phyloP scores from a whole-genome alignment of 2,329 filamentous ascomycete species.

The Cladosporium sp. region DNA sequence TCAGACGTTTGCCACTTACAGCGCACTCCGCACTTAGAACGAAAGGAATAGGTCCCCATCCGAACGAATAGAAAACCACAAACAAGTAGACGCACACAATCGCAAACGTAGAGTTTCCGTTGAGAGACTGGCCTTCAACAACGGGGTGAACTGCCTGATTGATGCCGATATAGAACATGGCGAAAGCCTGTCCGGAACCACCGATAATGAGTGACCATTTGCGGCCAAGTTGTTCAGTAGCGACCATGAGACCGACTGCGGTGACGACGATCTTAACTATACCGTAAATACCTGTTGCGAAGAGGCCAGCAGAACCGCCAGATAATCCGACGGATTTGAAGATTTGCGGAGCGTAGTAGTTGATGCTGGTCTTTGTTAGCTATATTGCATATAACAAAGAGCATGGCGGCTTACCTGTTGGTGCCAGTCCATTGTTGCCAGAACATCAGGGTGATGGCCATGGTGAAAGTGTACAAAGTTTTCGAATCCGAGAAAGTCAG shows the following conservation, averaged over 20 bases:
- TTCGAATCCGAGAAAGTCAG: conserved; percentile 40
- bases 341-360: conserved; percentile 48
- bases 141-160: conserved; percentile 51
- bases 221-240: conserved; percentile 47
- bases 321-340: conserved; percentile 45
- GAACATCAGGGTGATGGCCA: conserved; percentile 48
- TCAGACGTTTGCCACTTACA: conserved; percentile 11
- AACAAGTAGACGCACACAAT: conserved; percentile 56
- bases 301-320: conserved; percentile 42
- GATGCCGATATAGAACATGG: conserved; percentile 45
- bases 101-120: conserved; percentile 56
- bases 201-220: conserved; percentile 48
- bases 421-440: conserved; percentile 36
- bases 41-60: conserved; percentile 49
- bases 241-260: conserved; percentile 45
- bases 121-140: conserved; percentile 35
- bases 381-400: not conserved
- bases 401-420: not conserved
- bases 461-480: conserved; percentile 43
- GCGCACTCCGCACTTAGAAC: conserved; percentile 42
- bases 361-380: conserved; percentile 30
- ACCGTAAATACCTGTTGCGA: conserved; percentile 49
- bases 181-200: conserved; percentile 44
- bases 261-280: conserved; percentile 49
- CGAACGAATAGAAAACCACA: conserved; percentile 49